phyloP scores from a whole-genome alignment of 345 rosid genomes.

The Arabidopsis thaliana region DNA sequence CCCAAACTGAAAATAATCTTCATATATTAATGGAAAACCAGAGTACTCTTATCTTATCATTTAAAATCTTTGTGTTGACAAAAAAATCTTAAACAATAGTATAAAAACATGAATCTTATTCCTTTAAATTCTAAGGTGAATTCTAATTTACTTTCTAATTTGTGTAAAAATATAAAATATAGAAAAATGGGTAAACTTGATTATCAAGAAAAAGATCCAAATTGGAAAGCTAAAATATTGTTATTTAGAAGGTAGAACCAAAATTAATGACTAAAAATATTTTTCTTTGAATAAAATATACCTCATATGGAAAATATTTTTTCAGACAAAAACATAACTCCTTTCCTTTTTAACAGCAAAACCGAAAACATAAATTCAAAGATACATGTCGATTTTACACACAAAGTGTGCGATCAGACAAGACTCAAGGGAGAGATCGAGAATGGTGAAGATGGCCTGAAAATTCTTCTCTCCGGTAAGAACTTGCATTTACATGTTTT shows the following conservation, averaged over 20 bases:
- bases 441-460: constrained; percentile 22
- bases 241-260: constrained; percentile 9
- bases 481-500: background rate
- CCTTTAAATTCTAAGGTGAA: background rate
- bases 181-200: background rate
- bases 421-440: background rate
- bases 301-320: constrained; percentile 22
- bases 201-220: background rate
- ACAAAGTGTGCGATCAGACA: constrained; percentile 16
- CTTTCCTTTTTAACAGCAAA: constrained; percentile 35
- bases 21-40: background rate
- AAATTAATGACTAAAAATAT: background rate
- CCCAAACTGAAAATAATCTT: too few relatives aligned
- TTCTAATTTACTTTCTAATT: background rate
- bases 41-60: background rate
- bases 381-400: constrained; percentile 5
- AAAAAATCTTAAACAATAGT: background rate
- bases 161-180: background rate
- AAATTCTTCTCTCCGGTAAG: constrained; percentile 33
- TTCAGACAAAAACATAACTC: constrained; percentile 24
- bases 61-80: background rate
- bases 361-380: constrained; percentile 22
- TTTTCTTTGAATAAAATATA: background rate
- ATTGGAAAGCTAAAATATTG: background rate
- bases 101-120: background rate